Evolutionary conservation across 768 basidiomycete species (phyloP).

Genomic region (Chalciporus chontae): DNA sequence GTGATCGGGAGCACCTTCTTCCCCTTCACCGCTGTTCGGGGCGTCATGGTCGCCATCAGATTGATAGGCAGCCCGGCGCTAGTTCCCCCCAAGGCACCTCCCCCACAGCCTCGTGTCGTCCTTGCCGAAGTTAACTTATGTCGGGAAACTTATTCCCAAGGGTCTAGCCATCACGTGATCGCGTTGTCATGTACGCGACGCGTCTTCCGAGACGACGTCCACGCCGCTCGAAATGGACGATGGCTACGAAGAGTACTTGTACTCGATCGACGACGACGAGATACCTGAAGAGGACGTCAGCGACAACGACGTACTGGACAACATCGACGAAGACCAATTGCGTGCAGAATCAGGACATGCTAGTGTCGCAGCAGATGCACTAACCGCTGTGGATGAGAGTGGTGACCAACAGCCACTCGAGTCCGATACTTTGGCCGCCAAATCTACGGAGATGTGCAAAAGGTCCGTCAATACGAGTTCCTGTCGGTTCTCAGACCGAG

Average conservation of each 20-base stretch:
- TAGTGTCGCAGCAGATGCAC: slow-evolving; percentile 16
- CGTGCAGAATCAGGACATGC: slow-evolving; percentile 9
- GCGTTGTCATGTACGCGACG: slow-evolving; percentile 3
- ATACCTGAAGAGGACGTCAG: slow-evolving; percentile 6
- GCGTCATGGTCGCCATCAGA: slow-evolving; percentile 8
- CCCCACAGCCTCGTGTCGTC: no score
- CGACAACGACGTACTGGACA: slow-evolving; percentile 21
- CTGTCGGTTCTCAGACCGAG: background rate
- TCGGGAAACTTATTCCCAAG: background rate
- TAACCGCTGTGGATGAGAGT: background rate
- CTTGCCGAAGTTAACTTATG: no score
- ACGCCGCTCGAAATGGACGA: slow-evolving; percentile 16
- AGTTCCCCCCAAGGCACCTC: no score
- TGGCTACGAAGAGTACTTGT: slow-evolving; percentile 19
- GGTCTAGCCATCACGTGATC: slow-evolving; percentile 6
- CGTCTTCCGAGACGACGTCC: background rate
- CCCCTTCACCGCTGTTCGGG: slow-evolving; percentile 9
- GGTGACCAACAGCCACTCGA: slow-evolving; percentile 3
- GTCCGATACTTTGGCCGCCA: background rate
- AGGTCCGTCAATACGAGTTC: slow-evolving; percentile 6
- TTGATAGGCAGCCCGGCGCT: background rate
- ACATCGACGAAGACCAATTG: slow-evolving; percentile 19
- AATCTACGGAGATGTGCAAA: slow-evolving; percentile 11
- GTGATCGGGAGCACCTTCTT: slow-evolving; percentile 9
- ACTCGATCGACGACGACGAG: slow-evolving; percentile 19